Base-by-base conservation (phyloP, 371 early-diverging fungal genomes). In the Mortierella polycephala region DNA sequence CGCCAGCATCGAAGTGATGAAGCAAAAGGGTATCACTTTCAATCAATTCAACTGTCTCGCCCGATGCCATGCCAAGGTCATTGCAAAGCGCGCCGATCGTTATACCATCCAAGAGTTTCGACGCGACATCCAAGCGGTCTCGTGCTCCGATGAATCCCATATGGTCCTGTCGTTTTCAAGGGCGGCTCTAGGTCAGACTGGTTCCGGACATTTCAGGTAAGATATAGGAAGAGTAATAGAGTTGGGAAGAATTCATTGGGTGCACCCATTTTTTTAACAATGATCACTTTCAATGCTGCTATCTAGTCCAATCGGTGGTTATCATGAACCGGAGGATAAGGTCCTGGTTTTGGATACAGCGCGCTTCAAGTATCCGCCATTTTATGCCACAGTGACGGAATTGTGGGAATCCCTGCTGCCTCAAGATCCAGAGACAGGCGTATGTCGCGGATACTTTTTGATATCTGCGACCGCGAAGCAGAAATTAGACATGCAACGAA, bases 131-230 rank as follows among this genome's bases (percentile, higher is more conserved):
- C 84, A 87, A 45, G 54, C 67, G 16, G 90, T 92, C 2, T 86
- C 90, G 1, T 81, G 85, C 13, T 81, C 89, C 0, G 86, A 88
- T 37, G 92, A 94, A 47, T 82, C 86, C 21, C 95, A 94, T 54
- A 93, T 96, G 90, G 95, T 96, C 0, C 84, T 95, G 37, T 94
- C 95, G 0, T 97, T 95, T 66, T 90, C 92, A 1, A 89, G 96
- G 30, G 83, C 86, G 16, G 82, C 87, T 0, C 82, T 97, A 18
- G 88, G 89, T 13, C 96, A 96, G 76, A 96, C 96, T 0, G 97
- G 97, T 11, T 96, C 95, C 67, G 84, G 84, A 1, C 77, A 73
- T 30, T 72, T 67, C 14, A 63, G 67, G 60, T 60, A 50, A 41
- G 45, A n/a, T 51, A 6, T 13, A 11, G 23, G 11, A 60, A 49